These are phyloP conservation scores for Trichoderma parareesei DNA, from an alignment of 495 filamentous ascomycete species.

Conservation along the genomic window DNA sequence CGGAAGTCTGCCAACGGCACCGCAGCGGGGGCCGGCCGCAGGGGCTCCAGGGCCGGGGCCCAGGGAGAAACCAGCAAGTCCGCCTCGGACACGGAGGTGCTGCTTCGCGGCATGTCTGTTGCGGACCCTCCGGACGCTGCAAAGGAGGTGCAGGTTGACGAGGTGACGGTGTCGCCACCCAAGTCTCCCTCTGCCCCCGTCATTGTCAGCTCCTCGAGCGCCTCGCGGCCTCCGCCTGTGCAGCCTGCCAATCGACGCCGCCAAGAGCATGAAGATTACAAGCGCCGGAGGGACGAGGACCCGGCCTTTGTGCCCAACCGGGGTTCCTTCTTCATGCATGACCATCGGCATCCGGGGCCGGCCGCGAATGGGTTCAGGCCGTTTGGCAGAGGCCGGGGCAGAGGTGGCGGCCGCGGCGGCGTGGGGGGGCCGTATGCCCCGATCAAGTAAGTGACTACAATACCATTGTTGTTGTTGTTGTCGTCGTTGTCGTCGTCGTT, in stretches of 20 bases:
- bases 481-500: constrained; percentile 10
- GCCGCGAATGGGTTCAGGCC: constrained; percentile 69
- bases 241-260: constrained; percentile 59
- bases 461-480: too few species aligned
- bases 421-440: constrained; percentile 49
- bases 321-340: constrained; percentile 94
- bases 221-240: constrained; percentile 35
- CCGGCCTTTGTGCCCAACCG: constrained; percentile 92
- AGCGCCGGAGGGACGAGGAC: constrained; percentile 78
- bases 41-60: constrained; percentile 27
- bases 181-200: constrained; percentile 33
- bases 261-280: constrained; percentile 84
- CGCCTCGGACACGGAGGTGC: constrained; percentile 68
- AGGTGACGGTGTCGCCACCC: constrained; percentile 31
- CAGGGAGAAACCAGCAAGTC: constrained; percentile 24
- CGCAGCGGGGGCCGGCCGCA: constrained; percentile 34
- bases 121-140: constrained; percentile 46
- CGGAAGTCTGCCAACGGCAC: constrained; percentile 29
- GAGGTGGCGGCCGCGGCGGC: constrained; percentile 42
- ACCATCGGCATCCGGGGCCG: constrained; percentile 70
- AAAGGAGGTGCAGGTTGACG: constrained; percentile 60
- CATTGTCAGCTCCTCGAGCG: constrained; percentile 37
- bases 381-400: constrained; percentile 49
- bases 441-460: constrained; percentile 42
- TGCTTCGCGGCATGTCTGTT: constrained; percentile 77